Conservation (phyloP, 2,329 filamentous ascomycete species). For the Blastomyces percursus region DNA sequence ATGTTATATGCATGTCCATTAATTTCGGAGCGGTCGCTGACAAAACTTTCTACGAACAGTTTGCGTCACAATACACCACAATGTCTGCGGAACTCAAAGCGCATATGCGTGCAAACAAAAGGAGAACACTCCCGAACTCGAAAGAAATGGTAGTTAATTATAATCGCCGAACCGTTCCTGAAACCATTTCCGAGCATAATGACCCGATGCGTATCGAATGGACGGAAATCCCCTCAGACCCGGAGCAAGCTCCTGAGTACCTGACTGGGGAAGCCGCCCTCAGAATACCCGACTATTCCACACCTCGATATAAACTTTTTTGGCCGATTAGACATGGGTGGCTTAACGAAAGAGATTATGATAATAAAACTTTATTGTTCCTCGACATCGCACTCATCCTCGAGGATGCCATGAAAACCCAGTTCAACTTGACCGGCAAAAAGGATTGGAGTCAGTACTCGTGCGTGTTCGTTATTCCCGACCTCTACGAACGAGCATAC, state of each 20-base stretch:
- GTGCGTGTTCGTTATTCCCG: constrained; percentile 93
- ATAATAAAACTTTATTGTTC: constrained; percentile 65
- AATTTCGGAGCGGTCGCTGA: constrained; percentile 4
- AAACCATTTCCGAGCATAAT: constrained; percentile 87
- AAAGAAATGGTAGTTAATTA: constrained; percentile 93
- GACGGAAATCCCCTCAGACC: constrained; percentile 63
- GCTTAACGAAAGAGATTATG: constrained; percentile 84
- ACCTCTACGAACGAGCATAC: constrained; percentile 90
- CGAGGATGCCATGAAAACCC: constrained; percentile 74
- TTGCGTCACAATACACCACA: constrained; percentile 58
- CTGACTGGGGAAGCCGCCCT: constrained; percentile 74
- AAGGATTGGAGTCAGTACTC: constrained; percentile 83
- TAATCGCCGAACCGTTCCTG: constrained; percentile 72
- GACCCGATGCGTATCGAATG: constrained; percentile 89
- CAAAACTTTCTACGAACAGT: constrained; percentile 28
- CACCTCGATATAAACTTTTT: constrained; percentile 79
- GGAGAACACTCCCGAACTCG: constrained; percentile 90
- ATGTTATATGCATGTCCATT: constrained; percentile 28
- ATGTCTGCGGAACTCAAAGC: constrained; percentile 80
- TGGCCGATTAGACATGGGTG: constrained; percentile 83
- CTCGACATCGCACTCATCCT: constrained; percentile 80
- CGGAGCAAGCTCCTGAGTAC: constrained; percentile 55
- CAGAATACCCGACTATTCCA: constrained; percentile 78
- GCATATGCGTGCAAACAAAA: constrained; percentile 87
- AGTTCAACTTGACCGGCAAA: constrained; percentile 65